Base-by-base conservation (phyloP, 768 basidiomycete genomes). In the Mycena galericulata region DNA sequence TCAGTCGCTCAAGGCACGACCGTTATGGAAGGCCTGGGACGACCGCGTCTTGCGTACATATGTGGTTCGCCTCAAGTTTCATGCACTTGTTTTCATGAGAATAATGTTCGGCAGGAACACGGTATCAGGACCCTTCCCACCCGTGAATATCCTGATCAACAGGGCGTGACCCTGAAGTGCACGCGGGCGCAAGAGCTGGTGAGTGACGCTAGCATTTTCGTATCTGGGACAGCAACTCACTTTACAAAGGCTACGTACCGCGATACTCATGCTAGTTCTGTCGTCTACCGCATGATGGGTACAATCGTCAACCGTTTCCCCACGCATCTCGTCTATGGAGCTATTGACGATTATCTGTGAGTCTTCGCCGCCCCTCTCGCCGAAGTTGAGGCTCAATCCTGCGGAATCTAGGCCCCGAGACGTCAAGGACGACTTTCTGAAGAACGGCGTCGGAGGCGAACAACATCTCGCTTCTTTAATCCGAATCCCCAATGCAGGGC, bases 131-230 rank as follows among this genome's bases (percentile, higher is more conserved):
- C 78, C 8, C 73, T 86, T 17, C 85, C 86, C 5, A 85, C 83
- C 0, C 63, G 63, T 12, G 78, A 79, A 15, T 84, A 87, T 71
- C 82, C 87, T 0, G 80, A 84, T 56, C 76, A 79, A 62, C 76
- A 81, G 47, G 86, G 85, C 18, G 84, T 89, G 8, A 87, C 86
- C 15, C 75, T 88, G 17, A 85, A 81, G 67, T 88, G 87, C 68
- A 80, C 78, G 17, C 82, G 82, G 32, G 61, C 63, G 14, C 85
- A 86, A 58, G 87, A 88, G 78, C 77, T 82, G 51, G 87, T 81
- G 56, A 46, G 75, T 22, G 47, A 17, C 30, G 18, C 41, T 36
- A 7, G 34, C 34, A 36, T 56, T 17, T 36, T 12, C 17, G 8
- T 18, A 0, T 15, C 36, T 20, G 2, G 1, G 22, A 18, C 12